Base-by-base conservation (phyloP, 768 basidiomycete genomes). In the Hortiboletus flavorubellus region DNA sequence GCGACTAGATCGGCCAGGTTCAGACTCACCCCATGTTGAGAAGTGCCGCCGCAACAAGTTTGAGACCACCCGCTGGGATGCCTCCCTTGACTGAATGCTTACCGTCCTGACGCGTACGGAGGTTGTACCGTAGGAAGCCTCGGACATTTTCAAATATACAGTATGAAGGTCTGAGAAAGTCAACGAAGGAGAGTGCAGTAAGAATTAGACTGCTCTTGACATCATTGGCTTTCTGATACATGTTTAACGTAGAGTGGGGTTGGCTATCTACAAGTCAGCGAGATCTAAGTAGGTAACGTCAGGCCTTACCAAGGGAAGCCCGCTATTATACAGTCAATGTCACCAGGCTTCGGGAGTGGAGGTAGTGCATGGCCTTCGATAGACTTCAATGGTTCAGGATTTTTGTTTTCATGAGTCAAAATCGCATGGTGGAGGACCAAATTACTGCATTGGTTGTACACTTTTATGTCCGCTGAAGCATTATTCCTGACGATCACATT, bases 361-460 rank as follows among this genome's bases (percentile, higher is more conserved):
- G 81, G 80, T 12, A 85, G 58, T 2, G 53, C 63, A 9, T 70
- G 69, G 9, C 71, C 69, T 41, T 80, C 73, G 26, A 77, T 55
- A 8, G 67, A 78, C 23, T 64, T 64, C 0, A 81, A 79, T 0
- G 67, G 63, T 7, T 78, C 73, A 7, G 74, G 59, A 3, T 69
- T 44, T 56, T 77, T 78, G 5, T 77, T 76, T 41, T 72, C 62
- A n/a, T 79, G 67, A 4, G 69, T 68, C 67, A 85, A 82, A 61
- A 89, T 74, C 0, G 80, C 78, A 55, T 85, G 80, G 1, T 75
- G 73, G 3, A 91, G 75, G 21, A 89, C 73, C 8, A 74, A 64
- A 58, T 91, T 93, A 2, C 81, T 79, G 56, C 88, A 90, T 53
- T 89, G 84, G 51, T 91, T 90, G 59, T 85, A 85, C 0, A 89